A percentile compares a stretch with the other conserved stretches of the same genome.
Conservation (phyloP, 2,329 filamentous ascomycete species). For the Pestalotiopsis sp. region DNA sequence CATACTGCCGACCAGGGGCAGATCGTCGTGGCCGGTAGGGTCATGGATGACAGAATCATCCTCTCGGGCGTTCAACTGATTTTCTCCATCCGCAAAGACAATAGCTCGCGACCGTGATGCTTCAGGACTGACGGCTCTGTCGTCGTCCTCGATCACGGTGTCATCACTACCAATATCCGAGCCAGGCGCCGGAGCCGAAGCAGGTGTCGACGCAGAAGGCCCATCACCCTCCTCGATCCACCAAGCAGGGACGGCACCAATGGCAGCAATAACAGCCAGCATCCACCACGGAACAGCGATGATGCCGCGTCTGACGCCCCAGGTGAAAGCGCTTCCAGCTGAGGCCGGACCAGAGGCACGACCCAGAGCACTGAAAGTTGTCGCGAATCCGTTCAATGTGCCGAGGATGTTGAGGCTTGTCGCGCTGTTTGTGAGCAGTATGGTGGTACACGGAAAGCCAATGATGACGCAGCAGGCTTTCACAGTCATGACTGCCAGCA, state of each 20-base stretch:
- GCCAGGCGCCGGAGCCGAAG: constrained; percentile 23
- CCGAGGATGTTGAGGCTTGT: constrained; percentile 74
- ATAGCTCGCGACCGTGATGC: neutral
- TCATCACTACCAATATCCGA: constrained; percentile 30
- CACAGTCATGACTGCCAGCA: constrained; percentile 68
- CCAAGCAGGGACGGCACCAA: constrained; percentile 72
- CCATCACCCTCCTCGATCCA: constrained; percentile 76
- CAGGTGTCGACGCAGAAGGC: constrained; percentile 40
- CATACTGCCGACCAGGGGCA: constrained; percentile 15
- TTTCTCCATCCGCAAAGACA: neutral
- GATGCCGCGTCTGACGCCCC: constrained; percentile 74
- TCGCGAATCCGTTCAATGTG: constrained; percentile 89
- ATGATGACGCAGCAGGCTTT: constrained; percentile 80
- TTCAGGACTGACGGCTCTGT: neutral
- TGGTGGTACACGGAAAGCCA: constrained; percentile 85
- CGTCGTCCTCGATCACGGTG: constrained; percentile 9
- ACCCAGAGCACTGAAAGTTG: constrained; percentile 77
- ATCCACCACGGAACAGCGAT: constrained; percentile 81
- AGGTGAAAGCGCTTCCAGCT: constrained; percentile 71
- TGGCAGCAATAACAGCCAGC: constrained; percentile 60
- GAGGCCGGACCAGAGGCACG: constrained; percentile 76
- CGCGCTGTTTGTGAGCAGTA: constrained; percentile 87
- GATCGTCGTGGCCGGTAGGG: constrained; percentile 11
- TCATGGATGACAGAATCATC: constrained; percentile 13
- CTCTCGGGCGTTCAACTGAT: constrained; percentile 8